Conservation (phyloP, 345 rosid species). For the Eutrema heterophyllum region DNA sequence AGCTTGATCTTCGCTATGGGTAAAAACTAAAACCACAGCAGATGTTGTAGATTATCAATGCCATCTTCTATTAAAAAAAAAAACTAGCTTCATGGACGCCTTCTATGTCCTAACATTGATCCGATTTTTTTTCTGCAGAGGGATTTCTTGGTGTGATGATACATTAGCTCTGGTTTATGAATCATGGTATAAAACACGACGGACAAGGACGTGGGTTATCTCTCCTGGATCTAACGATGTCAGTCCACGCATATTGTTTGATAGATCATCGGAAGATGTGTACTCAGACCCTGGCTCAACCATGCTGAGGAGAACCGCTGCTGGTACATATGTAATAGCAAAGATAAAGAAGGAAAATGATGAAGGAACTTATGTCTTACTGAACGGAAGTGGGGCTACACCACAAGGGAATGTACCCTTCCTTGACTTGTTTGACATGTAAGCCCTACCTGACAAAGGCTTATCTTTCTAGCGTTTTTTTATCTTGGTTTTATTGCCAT, state of each 20-base stretch:
- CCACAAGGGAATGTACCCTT: conserved; percentile 96
- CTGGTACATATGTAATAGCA: conserved; percentile 85
- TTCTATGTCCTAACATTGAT: neutral
- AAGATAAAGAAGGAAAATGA: conserved; percentile 69
- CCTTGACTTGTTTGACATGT: conserved; percentile 97
- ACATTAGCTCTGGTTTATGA: conserved; percentile 86
- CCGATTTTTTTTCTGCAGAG: conserved; percentile 41
- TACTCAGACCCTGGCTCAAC: conserved; percentile 99
- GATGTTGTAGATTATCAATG: neutral
- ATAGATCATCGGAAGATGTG: conserved; percentile 95
- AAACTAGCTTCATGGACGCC: neutral
- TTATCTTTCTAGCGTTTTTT: neutral
- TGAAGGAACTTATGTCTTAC: conserved; percentile 58
- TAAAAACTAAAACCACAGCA: conserved; percentile 26
- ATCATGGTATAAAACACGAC: conserved; percentile 95
- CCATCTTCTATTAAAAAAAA: neutral
- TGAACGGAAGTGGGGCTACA: conserved; percentile 95
- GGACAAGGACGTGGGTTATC: conserved; percentile 85
- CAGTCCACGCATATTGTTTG: conserved; percentile 75
- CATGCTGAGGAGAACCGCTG: conserved; percentile 74
- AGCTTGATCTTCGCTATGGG: conserved; percentile 98
- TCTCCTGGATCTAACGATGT: conserved; percentile 69
- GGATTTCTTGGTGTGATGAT: conserved; percentile 95
- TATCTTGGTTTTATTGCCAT: neutral
- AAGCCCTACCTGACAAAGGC: conserved; percentile 36